A percentile compares a stretch with the other conserved stretches of the same genome.
Conservation (phyloP, 331 rosid species). For the Malus hybrid region DNA sequence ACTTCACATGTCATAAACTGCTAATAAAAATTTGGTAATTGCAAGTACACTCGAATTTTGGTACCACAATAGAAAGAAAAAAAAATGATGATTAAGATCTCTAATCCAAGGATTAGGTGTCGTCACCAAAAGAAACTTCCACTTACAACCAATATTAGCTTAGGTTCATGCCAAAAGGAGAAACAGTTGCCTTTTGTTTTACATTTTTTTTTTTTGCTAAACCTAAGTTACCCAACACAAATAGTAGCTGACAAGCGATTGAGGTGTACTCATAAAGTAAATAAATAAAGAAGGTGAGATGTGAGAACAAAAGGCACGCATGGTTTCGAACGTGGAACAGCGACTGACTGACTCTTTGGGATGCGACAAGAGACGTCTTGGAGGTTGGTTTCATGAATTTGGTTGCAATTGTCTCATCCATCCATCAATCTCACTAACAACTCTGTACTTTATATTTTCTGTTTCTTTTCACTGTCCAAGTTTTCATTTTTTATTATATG, state of each 20-base stretch:
- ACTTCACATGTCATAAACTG: neutral
- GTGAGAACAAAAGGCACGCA: conserved; percentile 8
- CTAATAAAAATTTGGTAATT: neutral
- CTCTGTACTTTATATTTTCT: too few relatives aligned
- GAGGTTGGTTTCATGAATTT: neutral
- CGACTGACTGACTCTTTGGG: neutral
- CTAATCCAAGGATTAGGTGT: neutral
- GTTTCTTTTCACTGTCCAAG: too few relatives aligned
- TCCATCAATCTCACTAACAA: too few relatives aligned
- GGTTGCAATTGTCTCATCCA: too few relatives aligned
- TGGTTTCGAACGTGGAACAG: conserved; percentile 7
- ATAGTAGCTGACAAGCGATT: neutral
- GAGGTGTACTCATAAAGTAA: too few relatives aligned
- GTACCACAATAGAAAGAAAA: neutral
- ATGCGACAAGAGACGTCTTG: conserved; percentile 19
- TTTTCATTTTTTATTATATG: too few relatives aligned
- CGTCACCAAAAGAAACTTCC: neutral
- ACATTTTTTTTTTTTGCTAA: neutral
- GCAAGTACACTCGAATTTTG: neutral
- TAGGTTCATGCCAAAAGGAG: neutral
- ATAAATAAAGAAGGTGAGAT: too few relatives aligned
- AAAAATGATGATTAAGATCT: neutral
- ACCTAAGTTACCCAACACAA: neutral
- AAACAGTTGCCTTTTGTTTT: neutral
- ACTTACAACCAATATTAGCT: neutral